Conservation (phyloP, 2,329 filamentous ascomycete species). For the Cadophora luteo-olivacea region DNA sequence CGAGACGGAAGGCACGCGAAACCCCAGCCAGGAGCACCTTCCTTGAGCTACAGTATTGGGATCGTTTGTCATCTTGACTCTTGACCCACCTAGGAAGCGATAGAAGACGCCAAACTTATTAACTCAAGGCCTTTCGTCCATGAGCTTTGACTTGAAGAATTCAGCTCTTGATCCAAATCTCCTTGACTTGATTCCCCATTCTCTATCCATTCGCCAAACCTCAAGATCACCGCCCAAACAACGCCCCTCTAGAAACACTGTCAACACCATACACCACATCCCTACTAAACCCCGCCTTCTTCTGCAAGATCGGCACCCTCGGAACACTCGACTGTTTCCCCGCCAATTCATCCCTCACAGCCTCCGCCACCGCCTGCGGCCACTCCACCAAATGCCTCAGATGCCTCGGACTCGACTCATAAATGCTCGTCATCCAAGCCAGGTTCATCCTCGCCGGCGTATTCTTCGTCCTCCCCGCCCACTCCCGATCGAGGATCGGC, state of each 20-base stretch:
- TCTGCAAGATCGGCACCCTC: conserved; percentile 24
- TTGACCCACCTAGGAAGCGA: no score
- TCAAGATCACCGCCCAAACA: background rate
- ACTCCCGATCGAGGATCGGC: conserved; percentile 47
- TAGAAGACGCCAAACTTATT: background rate
- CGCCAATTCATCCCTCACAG: conserved; percentile 20
- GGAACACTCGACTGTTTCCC: conserved; percentile 12
- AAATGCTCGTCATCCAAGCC: conserved; percentile 23
- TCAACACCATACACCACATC: conserved; percentile 17
- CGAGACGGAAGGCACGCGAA: background rate
- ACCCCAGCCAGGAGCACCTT: no score
- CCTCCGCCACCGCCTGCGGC: conserved; percentile 32
- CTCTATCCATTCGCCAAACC: background rate
- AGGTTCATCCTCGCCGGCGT: conserved; percentile 21
- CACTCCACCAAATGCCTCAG: conserved; percentile 28
- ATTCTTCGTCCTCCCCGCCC: conserved; percentile 32
- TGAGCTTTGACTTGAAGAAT: background rate
- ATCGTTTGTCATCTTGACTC: no score
- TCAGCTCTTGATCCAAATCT: background rate
- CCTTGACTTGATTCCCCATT: background rate
- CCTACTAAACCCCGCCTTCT: conserved; percentile 18
- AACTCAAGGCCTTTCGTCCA: background rate
- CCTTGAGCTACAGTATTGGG: no score
- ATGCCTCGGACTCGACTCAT: background rate
- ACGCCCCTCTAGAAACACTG: background rate